Evolutionary conservation across 2,329 filamentous ascomycete genomes (phyloP).

Genomic region (Diaporthe citri): DNA sequence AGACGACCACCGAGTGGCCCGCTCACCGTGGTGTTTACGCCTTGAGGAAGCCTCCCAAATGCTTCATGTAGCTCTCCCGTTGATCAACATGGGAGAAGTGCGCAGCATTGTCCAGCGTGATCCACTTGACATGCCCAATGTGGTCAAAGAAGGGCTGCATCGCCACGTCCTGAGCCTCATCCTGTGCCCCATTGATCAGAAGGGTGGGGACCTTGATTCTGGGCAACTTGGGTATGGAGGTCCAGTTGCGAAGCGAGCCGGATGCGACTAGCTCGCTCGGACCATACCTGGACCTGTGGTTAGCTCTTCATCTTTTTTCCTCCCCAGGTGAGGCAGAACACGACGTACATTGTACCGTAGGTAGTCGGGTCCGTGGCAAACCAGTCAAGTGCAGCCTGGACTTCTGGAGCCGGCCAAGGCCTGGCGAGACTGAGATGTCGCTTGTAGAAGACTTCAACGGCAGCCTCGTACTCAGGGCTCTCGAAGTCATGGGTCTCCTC

Average conservation of each 20-base stretch:
- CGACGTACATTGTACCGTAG: slow-evolving; percentile 50
- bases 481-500: slow-evolving; percentile 47
- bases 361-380: slow-evolving; percentile 49
- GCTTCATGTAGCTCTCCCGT: slow-evolving; percentile 46
- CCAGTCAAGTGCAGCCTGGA: slow-evolving; percentile 48
- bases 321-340: slow-evolving; percentile 38
- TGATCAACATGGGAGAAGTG: slow-evolving; percentile 52
- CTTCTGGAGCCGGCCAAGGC: slow-evolving; percentile 51
- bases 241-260: slow-evolving; percentile 48
- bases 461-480: slow-evolving; percentile 48
- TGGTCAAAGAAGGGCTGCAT: slow-evolving; percentile 52
- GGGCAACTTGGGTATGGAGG: slow-evolving; percentile 41
- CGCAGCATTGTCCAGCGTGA: slow-evolving; percentile 51
- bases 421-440: slow-evolving; percentile 46
- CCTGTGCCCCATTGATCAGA: slow-evolving; percentile 51
- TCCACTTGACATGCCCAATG: slow-evolving; percentile 52
- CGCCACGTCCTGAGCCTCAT: slow-evolving; percentile 51
- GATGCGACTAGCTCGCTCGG: slow-evolving; percentile 38
- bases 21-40: neutral
- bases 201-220: slow-evolving; percentile 51
- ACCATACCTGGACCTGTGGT: slow-evolving; percentile 25
- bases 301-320: neutral
- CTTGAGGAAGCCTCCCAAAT: slow-evolving; percentile 42
- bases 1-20: no score
- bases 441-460: slow-evolving; percentile 50